These are phyloP conservation scores for Penicillium oxalicum DNA, from an alignment of 2,329 filamentous ascomycete genomes.

Conservation along the genomic window DNA sequence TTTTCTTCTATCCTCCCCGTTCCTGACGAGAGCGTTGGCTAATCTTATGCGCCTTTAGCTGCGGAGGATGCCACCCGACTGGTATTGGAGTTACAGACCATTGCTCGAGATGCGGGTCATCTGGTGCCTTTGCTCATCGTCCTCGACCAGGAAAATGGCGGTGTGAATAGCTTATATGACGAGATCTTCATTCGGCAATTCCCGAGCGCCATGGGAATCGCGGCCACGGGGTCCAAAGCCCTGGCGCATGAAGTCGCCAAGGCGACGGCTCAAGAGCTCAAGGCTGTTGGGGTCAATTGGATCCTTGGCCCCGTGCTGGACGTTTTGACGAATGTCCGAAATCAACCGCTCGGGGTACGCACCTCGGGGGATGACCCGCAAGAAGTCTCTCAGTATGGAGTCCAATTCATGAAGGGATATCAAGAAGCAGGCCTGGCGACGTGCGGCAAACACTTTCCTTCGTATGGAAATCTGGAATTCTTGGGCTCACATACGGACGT, in stretches of 20 bases:
- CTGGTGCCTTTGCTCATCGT: constrained; percentile 83
- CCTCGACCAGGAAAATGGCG: constrained; percentile 95
- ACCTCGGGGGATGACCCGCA: constrained; percentile 90
- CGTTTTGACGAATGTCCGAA: constrained; percentile 85
- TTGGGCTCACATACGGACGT: constrained; percentile 86
- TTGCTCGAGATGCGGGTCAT: constrained; percentile 85
- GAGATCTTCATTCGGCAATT: constrained; percentile 95
- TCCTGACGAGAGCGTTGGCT: neutral
- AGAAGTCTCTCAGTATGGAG: constrained; percentile 87
- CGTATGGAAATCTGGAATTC: constrained; percentile 91
- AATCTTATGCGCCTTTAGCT: constrained; percentile 49
- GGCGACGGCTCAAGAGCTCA: constrained; percentile 86
- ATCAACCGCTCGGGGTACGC: constrained; percentile 83
- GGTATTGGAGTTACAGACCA: constrained; percentile 85
- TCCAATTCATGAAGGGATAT: constrained; percentile 86
- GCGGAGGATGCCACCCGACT: constrained; percentile 83
- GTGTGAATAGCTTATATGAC: constrained; percentile 93
- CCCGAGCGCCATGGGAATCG: constrained; percentile 91
- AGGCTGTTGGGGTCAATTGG: constrained; percentile 90
- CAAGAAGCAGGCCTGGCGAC: constrained; percentile 84
- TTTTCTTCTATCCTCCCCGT: too few relatives aligned
- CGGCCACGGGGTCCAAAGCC: constrained; percentile 80
- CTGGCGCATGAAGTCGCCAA: constrained; percentile 86
- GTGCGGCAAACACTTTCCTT: constrained; percentile 94
- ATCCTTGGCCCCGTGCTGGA: constrained; percentile 92